Evolutionary conservation across 2,329 filamentous ascomycete genomes (phyloP), one percentile per base, ranked within the genome.

Genomic region (Claviceps monticola): DNA sequence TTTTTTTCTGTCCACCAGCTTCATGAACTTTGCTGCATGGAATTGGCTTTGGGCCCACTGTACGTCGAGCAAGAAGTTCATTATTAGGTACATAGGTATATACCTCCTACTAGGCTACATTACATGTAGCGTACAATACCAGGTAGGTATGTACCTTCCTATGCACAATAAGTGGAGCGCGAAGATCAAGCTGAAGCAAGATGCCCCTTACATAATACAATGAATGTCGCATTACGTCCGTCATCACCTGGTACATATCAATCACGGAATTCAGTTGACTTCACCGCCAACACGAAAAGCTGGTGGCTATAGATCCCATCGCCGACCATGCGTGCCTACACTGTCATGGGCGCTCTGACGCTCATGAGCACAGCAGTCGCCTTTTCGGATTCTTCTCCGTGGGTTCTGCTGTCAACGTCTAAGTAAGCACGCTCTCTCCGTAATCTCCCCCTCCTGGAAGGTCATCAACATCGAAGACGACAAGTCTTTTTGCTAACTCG

Each of bases 301-400:
- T 50, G 26, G 21, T 45, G 38, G 42, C 43, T 48, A 48, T 26
- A 23, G 38, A 51, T 36, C 21, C 17, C 43, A 39, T 49, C 38
- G 51, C 56, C 57, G 57, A 56, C 59, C 56, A 83, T 83, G 80
- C 78, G 74, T 72, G 62, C 75, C 61, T 75, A 74, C 51, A 64
- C 70, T 63, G 62, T 75, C 62, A 67, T 72, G 54, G 66, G 74
- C 58, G 63, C 78, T 49, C 68, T 79, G 62, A 75, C 75, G 57
- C 68, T 79, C 60, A 74, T 78, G 58, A 74, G 78, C 54, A 74
- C 75, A 23, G 81, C 76, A 45, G 72, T 80, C 55, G 90, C 88
- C 26, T 93, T 95, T 66, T 82, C 80, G 56, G 84, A 95, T 68
- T 88, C 90, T 2, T 90, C 88, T 51, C 91, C 93, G 17, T 93